phyloP scores from a whole-genome alignment of 495 filamentous ascomycete species.

The Immersiella caudata region DNA sequence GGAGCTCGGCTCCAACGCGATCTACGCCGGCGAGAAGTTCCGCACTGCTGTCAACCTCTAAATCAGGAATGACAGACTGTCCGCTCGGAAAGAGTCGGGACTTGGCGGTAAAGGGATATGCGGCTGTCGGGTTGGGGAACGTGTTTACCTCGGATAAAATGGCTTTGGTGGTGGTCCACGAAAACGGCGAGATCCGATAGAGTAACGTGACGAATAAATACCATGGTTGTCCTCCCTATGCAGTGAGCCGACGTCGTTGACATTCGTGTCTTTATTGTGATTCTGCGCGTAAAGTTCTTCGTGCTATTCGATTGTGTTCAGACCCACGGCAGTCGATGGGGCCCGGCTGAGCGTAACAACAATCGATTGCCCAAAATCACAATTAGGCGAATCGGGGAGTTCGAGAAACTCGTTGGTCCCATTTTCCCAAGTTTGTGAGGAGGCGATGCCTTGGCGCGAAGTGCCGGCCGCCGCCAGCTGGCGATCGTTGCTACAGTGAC shows the following conservation, averaged over 20 bases:
- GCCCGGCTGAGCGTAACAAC: no score
- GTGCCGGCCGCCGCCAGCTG: constrained; percentile 19
- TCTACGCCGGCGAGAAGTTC: constrained; percentile 93
- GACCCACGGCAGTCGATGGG: no score
- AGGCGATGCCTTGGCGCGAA: not conserved
- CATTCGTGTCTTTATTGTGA: no score
- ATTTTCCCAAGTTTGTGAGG: not conserved
- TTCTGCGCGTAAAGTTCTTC: no score
- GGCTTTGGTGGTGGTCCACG: constrained; percentile 29
- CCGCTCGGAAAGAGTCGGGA: constrained; percentile 28
- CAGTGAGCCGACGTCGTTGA: no score
- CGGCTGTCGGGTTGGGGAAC: constrained; percentile 21
- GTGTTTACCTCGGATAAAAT: constrained; percentile 32
- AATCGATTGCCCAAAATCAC: no score
- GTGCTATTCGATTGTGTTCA: no score
- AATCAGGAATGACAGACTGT: constrained; percentile 29
- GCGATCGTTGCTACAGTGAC: constrained; percentile 31
- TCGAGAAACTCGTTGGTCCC: no score
- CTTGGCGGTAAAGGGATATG: constrained; percentile 2
- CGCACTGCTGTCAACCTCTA: constrained; percentile 85
- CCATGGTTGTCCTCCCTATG: constrained; percentile 19
- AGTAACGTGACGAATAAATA: constrained; percentile 32
- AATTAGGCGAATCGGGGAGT: no score
- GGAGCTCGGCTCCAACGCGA: constrained; percentile 87
- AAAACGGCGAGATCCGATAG: constrained; percentile 32